Base-by-base conservation (phyloP, 2,329 filamentous ascomycete species). In the Fusarium sp. region DNA sequence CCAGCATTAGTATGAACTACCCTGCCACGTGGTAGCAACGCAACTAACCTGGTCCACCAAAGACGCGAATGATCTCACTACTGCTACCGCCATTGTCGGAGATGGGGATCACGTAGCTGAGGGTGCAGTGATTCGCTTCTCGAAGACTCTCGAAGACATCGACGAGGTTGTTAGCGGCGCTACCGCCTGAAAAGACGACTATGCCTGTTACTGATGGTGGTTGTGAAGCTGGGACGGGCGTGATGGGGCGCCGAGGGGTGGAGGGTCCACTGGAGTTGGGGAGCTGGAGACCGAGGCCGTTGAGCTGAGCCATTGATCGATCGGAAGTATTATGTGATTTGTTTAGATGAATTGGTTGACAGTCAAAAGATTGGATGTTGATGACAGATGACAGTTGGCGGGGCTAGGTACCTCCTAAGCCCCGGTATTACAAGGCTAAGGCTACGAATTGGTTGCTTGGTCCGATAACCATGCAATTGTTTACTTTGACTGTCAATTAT, bases 61-160 rank as follows among this genome's bases (percentile, higher is more conserved):
- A 96, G 38, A 98, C 94, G 38, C 96, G 88, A 72, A 98, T 97
- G 75, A 98, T 84, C 83, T 98, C 95, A 46, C 93, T 97, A 4
- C 94, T 97, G 74, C 93, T 97, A 42, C 95, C 95, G 51, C 95
- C 95, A 81, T 98, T 98, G 82, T 98, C 95, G 71, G 92, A 96
- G 78, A 98, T 97, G 38, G 95, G 95, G 55, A 98, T 97, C 63
- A 98, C 90, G 79, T 97, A 97, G 81, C 89, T 93, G 44, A 97
- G 82, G 5, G 87, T 83, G 76, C 91, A 92, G 43, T 86, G 81
- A 67, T 91, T 92, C 73, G 86, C 90, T 68, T 90, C 81, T 15
- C 88, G 85, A 34, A 92, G 84, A 20, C 83, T 82, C 73, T 88
- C 91, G 81, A 98, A 98, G 14, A 97, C 92, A 78, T 98, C 95